Evolutionary conservation across 192 early-diverging fungal species (phyloP).

Genomic region (Cetraspora pellucida): DNA sequence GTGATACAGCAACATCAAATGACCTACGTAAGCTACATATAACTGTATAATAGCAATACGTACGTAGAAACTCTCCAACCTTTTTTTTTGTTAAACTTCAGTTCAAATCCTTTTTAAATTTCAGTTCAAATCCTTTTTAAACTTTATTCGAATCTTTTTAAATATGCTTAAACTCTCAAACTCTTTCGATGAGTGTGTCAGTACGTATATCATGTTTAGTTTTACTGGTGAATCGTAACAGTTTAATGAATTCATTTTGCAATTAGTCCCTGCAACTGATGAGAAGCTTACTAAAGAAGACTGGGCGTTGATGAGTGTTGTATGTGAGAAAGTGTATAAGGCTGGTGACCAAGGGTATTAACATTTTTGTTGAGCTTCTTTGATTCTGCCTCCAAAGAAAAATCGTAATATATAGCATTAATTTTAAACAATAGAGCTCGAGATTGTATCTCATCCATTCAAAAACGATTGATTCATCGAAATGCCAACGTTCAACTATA

Average conservation of each 20-base stretch:
- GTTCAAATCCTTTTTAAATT: too few relatives aligned
- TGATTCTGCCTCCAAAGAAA: neutral
- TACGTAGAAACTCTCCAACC: too few relatives aligned
- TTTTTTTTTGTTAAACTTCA: too few relatives aligned
- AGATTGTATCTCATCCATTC: conserved; percentile 70
- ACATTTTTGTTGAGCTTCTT: neutral
- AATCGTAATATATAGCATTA: neutral
- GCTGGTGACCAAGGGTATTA: conserved; percentile 53
- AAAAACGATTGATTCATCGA: conserved; percentile 71
- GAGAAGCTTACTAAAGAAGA: conserved; percentile 93
- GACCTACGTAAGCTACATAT: too few relatives aligned
- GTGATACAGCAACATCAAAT: too few relatives aligned
- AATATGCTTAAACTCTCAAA: neutral
- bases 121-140: too few relatives aligned
- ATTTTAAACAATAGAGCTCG: conserved; percentile 51
- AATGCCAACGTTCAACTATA: conserved; percentile 84
- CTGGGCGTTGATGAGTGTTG: conserved; percentile 80
- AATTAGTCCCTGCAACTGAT: conserved; percentile 79
- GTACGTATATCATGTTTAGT: neutral
- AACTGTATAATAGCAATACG: too few relatives aligned
- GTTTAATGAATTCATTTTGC: neutral
- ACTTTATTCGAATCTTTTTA: too few relatives aligned
- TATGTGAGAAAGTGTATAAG: conserved; percentile 68
- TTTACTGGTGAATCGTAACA: neutral
- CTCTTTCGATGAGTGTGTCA: neutral